A percentile compares a stretch with the other conserved stretches of the same genome.
Conservation (phyloP, 2,329 filamentous ascomycete species). For the Exophiala spinifera region DNA sequence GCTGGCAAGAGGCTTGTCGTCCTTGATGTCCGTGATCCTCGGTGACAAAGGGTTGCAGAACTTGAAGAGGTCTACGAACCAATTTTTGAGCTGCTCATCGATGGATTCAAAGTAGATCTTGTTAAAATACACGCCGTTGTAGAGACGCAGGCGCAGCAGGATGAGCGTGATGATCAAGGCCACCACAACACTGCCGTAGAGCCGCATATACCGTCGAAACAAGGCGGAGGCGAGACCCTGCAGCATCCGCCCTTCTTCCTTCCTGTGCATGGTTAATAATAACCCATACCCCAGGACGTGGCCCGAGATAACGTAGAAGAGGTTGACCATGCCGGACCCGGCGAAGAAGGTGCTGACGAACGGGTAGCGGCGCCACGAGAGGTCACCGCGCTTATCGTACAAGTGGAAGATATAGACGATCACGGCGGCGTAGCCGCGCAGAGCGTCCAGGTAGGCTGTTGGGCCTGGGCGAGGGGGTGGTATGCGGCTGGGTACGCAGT, state of each 20-base stretch:
- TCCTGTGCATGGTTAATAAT: constrained; percentile 37
- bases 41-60: constrained; percentile 36
- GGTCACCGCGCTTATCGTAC: constrained; percentile 30
- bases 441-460: constrained; percentile 36
- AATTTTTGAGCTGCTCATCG: constrained; percentile 13
- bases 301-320: constrained; percentile 50
- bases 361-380: constrained; percentile 29
- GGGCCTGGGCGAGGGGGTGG: too few relatives aligned
- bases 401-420: constrained; percentile 46
- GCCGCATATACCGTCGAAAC: constrained; percentile 42
- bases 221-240: constrained; percentile 39
- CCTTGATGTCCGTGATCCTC: constrained; percentile 20
- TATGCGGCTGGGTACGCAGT: too few relatives aligned
- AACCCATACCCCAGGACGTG: constrained; percentile 46
- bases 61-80: constrained; percentile 29
- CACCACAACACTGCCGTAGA: constrained; percentile 44
- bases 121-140: constrained; percentile 28
- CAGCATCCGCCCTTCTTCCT: constrained; percentile 35
- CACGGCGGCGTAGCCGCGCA: constrained; percentile 44
- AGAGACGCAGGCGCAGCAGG: constrained; percentile 40
- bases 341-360: constrained; percentile 37
- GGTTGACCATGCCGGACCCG: constrained; percentile 35
- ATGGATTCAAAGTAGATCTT: background rate
- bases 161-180: constrained; percentile 40
- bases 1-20: constrained; percentile 32